Conservation (phyloP, 805 yeast genomes). For the Danielia oregonensis region DNA sequence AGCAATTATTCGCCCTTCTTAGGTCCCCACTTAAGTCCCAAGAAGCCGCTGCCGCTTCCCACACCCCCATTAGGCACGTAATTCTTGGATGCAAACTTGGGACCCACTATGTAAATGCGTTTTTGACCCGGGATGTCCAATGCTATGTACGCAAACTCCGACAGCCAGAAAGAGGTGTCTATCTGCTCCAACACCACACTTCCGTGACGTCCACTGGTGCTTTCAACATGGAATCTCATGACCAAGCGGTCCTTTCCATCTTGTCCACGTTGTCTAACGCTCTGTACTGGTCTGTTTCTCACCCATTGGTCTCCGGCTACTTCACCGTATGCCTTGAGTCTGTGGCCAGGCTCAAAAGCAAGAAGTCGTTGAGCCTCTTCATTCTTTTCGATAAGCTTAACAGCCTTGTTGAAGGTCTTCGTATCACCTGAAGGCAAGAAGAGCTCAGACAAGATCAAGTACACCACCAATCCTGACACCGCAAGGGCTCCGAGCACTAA, state of each 20-base stretch:
- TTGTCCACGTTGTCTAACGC: conserved; percentile 61
- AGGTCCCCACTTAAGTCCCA: conserved; percentile 88
- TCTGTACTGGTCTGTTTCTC: conserved; percentile 79
- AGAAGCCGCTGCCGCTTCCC: conserved; percentile 51
- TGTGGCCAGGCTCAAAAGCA: conserved; percentile 49
- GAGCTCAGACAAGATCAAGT: conserved; percentile 73
- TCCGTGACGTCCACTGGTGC: conserved; percentile 58
- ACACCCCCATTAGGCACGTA: conserved; percentile 32
- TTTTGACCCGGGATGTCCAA: conserved; percentile 71
- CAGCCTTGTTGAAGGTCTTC: conserved; percentile 83
- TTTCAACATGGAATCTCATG: conserved; percentile 85
- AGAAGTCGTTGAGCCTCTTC: conserved; percentile 54
- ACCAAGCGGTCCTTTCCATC: conserved; percentile 77
- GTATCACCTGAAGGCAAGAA: conserved; percentile 91
- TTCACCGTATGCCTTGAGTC: conserved; percentile 84
- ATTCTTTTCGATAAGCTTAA: conserved; percentile 69
- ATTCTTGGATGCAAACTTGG: conserved; percentile 45
- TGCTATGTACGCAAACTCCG: conserved; percentile 68
- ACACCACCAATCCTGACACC: conserved; percentile 63
- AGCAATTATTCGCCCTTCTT: conserved; percentile 40
- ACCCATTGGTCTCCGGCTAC: conserved; percentile 72
- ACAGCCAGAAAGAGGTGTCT: conserved; percentile 59
- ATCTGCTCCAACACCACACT: conserved; percentile 78
- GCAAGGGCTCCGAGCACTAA: conserved; percentile 69
- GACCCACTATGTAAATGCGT: conserved; percentile 67